phyloP scores from a whole-genome alignment of 1,284 basidiomycete species.

The Melampsora americana region DNA sequence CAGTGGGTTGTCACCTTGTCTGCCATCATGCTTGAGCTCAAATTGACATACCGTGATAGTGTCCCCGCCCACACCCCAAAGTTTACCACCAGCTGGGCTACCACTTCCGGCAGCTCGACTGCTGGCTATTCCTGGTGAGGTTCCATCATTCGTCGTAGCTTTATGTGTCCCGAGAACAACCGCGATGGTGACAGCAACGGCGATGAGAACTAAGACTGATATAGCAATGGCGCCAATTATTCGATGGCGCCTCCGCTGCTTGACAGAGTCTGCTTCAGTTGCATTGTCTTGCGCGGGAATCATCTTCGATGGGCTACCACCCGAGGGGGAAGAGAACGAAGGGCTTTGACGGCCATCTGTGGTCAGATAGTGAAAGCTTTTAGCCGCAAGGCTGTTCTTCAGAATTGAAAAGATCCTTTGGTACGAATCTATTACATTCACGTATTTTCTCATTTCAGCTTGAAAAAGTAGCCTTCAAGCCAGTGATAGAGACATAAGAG shows the following conservation, averaged over 20 bases:
- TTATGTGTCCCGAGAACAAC: conserved; percentile 15
- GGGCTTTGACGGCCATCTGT: neutral
- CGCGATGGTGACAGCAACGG: conserved; percentile 17
- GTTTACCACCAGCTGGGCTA: conserved; percentile 8
- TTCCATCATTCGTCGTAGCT: neutral
- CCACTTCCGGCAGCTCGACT: neutral
- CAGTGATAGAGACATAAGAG: neutral
- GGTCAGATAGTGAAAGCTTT: neutral
- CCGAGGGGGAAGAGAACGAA: neutral
- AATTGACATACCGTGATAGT: conserved; percentile 38
- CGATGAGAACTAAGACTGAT: neutral
- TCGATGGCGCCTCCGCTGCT: conserved; percentile 16
- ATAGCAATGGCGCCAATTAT: conserved; percentile 13
- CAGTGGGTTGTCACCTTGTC: neutral
- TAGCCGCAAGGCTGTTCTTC: neutral
- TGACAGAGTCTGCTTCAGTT: neutral
- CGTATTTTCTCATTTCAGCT: too few relatives aligned
- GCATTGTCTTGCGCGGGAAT: too few relatives aligned
- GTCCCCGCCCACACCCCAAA: conserved; percentile 43
- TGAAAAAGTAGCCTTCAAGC: neutral
- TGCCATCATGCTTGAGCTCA: neutral
- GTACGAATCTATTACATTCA: neutral
- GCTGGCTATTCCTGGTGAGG: neutral
- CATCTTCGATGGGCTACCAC: neutral
- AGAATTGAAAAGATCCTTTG: neutral